Base-by-base conservation (phyloP, 2,329 filamentous ascomycete species). In the Rhexocercosporidium sp. region DNA sequence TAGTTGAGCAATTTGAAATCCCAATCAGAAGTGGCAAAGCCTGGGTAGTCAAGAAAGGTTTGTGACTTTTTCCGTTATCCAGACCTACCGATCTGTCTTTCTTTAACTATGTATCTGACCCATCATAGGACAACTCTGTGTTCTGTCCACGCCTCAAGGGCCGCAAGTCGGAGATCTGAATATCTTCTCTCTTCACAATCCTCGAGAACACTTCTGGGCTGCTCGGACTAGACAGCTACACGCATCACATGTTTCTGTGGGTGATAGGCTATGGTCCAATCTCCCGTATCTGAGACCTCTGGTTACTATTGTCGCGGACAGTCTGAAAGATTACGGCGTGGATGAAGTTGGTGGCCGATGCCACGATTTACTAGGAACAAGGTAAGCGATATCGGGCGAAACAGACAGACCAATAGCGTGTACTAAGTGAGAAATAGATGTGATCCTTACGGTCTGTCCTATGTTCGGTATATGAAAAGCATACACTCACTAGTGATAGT, bases 111-210 rank as follows among this genome's bases (percentile, higher is more conserved):
- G 25, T 20, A 20, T 39, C 46, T 66, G 46, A 65, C 20, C 25
- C 37, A 16, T 47, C 11, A 86, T 87, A 1, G 91, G 91, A 3
- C 85, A 85, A 59, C 85, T 96, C 65, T 86, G 92, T 68, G 87
- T 89, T 16, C 88, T 96, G 69, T 91, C 88, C 66, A 95, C 92
- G 0, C 92, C 92, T 0, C 82, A 90, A 64, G 93, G 93, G 0
- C 88, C 93, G 0, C 93, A 96, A 80, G 92, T 96, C 59, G 85
- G 92, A 63, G 93, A 96, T 74, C 81, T 96, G 20, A 96, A 96
- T 77, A 85, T 96, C 73, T 96, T 92, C 91, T 92, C 91, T 73
- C 83, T 84, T 5, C 81, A 89, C 70, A 94, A 96, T 77, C 90
- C 92, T 0, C 86, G 92, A 16, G 93, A 96, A 77, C 85, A 88